Percentiles rank a stretch among this genome's conserved stretches.
phyloP scores from a whole-genome alignment of 1,284 basidiomycete genomes.

The Malassezia yamatoensis region DNA sequence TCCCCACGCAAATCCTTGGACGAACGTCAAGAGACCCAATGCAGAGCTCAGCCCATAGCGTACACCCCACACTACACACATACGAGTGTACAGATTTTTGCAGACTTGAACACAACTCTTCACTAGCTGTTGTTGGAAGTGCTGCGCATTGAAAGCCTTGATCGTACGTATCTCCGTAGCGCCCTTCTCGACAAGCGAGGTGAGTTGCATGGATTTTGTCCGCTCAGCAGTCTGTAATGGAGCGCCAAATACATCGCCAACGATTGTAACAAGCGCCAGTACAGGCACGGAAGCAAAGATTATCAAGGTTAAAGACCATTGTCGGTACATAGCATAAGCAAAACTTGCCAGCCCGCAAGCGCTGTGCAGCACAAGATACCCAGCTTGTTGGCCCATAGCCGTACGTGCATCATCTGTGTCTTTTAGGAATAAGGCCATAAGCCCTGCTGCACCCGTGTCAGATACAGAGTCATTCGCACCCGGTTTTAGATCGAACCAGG shows the following conservation, averaged over 20 bases:
- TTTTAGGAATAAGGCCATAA: constrained; percentile 90
- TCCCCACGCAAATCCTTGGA: constrained; percentile 94
- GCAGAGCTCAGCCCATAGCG: constrained; percentile 60
- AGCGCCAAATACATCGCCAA: constrained; percentile 56
- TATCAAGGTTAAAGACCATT: constrained; percentile 75
- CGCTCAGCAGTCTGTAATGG: constrained; percentile 64
- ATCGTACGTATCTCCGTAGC: constrained; percentile 74
- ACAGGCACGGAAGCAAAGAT: constrained; percentile 82
- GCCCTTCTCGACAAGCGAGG: constrained; percentile 69
- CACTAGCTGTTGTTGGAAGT: constrained; percentile 56
- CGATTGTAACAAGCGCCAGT: constrained; percentile 60
- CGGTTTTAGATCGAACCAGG: constrained; percentile 38
- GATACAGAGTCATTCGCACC: background rate
- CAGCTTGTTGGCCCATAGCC: constrained; percentile 67
- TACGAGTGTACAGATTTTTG: constrained; percentile 50
- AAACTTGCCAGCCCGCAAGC: constrained; percentile 71
- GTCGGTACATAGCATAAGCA: constrained; percentile 67
- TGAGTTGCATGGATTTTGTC: constrained; percentile 59
- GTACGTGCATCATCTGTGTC: constrained; percentile 88
- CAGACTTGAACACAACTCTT: constrained; percentile 53
- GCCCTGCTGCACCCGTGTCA: constrained; percentile 65
- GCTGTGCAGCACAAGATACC: constrained; percentile 67
- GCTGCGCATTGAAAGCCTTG: constrained; percentile 84
- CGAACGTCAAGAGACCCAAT: constrained; percentile 79
- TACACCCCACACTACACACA: constrained; percentile 66